Evolutionary conservation across 2,329 filamentous ascomycete species (phyloP).

Genomic region (Verticillium nubilum): DNA sequence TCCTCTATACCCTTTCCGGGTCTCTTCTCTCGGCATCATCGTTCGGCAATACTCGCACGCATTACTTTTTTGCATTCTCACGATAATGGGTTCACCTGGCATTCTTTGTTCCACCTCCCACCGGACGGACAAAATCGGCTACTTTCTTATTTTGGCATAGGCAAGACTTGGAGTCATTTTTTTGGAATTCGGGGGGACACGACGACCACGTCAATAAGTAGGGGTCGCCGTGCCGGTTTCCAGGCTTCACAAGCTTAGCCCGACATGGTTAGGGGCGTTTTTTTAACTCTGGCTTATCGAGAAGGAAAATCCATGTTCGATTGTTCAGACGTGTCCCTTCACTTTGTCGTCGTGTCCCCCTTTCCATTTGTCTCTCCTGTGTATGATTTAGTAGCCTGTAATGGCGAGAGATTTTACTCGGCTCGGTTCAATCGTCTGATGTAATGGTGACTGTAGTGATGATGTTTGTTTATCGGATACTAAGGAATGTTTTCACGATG

Average conservation of each 20-base stretch:
- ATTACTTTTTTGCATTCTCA: neutral
- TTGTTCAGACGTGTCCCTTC: neutral
- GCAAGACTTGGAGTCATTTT: neutral
- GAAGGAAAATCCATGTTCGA: neutral
- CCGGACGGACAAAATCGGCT: neutral
- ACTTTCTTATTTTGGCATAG: neutral
- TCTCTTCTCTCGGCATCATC: neutral
- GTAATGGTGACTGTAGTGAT: neutral
- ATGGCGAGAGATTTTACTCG: neutral
- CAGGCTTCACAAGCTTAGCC: neutral
- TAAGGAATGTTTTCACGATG: neutral
- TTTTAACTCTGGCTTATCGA: neutral
- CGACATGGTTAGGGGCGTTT: neutral
- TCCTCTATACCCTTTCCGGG: neutral
- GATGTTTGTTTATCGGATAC: neutral
- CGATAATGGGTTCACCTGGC: neutral
- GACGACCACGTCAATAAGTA: neutral
- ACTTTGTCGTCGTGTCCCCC: neutral
- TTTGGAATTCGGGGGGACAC: neutral
- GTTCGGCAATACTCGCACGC: neutral
- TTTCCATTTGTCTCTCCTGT: neutral
- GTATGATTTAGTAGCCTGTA: neutral
- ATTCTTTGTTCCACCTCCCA: neutral
- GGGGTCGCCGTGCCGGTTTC: neutral
- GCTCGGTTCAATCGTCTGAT: neutral